These are phyloP conservation scores for Huntiella moniliformis DNA, from an alignment of 2,329 filamentous ascomycete genomes.

Conservation along the genomic window DNA sequence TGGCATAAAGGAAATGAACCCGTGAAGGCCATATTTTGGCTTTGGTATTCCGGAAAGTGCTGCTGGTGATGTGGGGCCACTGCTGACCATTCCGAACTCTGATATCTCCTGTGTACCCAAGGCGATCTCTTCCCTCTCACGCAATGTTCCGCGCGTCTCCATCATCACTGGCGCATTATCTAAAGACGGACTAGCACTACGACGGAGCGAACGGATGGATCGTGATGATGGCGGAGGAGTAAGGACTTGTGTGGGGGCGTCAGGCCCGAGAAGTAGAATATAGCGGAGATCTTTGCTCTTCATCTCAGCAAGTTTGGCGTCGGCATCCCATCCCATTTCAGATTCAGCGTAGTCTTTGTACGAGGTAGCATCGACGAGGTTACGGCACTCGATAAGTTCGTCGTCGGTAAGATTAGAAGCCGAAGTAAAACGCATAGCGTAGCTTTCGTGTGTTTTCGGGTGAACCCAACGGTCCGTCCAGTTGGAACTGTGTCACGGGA, in stretches of 20 bases:
- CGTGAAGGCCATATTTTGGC: slow-evolving; percentile 20
- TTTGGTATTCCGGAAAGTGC: background rate
- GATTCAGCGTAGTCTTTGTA: slow-evolving; percentile 44
- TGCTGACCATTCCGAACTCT: slow-evolving; percentile 6
- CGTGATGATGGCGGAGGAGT: slow-evolving; percentile 10
- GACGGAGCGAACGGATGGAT: slow-evolving; percentile 6
- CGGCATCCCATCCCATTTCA: slow-evolving; percentile 41
- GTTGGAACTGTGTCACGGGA: slow-evolving; percentile 11
- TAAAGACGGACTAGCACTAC: slow-evolving; percentile 2
- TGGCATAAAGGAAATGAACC: slow-evolving; percentile 53
- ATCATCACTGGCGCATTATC: background rate
- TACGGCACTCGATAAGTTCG: slow-evolving; percentile 35
- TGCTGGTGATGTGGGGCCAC: background rate
- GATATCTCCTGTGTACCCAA: background rate
- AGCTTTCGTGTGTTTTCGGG: slow-evolving; percentile 23
- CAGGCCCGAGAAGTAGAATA: slow-evolving; percentile 33
- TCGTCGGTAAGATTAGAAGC: slow-evolving; percentile 21
- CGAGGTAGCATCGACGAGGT: slow-evolving; percentile 44
- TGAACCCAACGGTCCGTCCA: slow-evolving; percentile 30
- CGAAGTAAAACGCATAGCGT: slow-evolving; percentile 26
- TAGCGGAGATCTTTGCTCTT: slow-evolving; percentile 47
- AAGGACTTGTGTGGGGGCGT: slow-evolving; percentile 8
- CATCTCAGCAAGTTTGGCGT: slow-evolving; percentile 49
- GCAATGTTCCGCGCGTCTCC: slow-evolving; percentile 1
- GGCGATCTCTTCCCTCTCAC: background rate